A percentile compares a stretch with the other conserved stretches of the same genome.
Evolutionary conservation across 1,284 basidiomycete species (phyloP).

Genomic region (Cronartium quercuum): DNA sequence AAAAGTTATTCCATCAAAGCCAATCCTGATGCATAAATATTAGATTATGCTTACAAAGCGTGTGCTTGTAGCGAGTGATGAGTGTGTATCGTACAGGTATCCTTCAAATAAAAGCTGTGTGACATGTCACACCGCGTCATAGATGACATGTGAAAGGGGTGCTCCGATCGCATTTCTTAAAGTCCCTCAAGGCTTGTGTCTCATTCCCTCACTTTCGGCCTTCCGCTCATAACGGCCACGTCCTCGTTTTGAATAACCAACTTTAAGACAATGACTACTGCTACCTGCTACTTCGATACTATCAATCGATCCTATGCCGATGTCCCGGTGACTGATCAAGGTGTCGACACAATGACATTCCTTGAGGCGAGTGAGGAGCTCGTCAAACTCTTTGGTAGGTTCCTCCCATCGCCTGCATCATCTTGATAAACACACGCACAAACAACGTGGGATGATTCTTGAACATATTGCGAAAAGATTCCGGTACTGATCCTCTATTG

Average conservation of each 20-base stretch:
- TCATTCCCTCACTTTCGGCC: neutral
- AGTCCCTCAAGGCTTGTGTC: too few species aligned
- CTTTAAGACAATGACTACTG: neutral
- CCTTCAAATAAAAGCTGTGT: too few species aligned
- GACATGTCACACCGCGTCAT: neutral
- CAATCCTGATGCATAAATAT: too few species aligned
- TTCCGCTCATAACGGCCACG: constrained; percentile 35
- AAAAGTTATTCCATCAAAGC: too few species aligned
- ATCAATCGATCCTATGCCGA: constrained; percentile 53
- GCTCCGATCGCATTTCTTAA: too few species aligned
- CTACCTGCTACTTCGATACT: constrained; percentile 23
- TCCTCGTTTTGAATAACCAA: neutral
- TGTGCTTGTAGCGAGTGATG: too few species aligned
- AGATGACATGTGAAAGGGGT: neutral
- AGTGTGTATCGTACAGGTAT: too few species aligned
- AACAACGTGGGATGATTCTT: too few species aligned
- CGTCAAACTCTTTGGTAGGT: constrained; percentile 77
- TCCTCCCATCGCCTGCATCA: too few species aligned
- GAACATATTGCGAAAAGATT: neutral
- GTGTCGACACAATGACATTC: constrained; percentile 82
- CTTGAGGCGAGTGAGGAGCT: constrained; percentile 83
- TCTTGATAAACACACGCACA: neutral
- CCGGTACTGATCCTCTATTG: neutral
- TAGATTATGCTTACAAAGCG: too few species aligned
- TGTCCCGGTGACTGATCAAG: constrained; percentile 75